Conservation (phyloP, 2,329 filamentous ascomycete genomes). For the Pestalotiopsis sp. region DNA sequence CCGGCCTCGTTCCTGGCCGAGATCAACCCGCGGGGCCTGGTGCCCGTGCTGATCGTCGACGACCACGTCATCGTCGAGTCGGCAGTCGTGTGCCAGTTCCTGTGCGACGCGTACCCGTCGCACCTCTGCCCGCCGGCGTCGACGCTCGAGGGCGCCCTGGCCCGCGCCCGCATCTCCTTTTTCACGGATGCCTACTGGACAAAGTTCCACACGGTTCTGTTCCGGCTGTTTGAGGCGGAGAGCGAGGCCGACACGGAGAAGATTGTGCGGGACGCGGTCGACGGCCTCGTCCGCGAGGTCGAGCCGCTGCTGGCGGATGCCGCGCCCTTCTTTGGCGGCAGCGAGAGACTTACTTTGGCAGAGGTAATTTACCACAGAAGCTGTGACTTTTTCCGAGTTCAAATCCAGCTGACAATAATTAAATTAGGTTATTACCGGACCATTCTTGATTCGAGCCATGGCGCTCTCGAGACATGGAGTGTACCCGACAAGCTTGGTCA, state of each 20-base stretch:
- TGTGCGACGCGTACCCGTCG: constrained; percentile 14
- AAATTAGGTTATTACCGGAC: constrained; percentile 14
- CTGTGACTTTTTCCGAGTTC: not conserved
- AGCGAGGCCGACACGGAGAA: constrained; percentile 11
- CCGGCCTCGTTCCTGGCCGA: constrained; percentile 14
- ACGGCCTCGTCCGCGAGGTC: constrained; percentile 13
- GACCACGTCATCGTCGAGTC: constrained; percentile 16
- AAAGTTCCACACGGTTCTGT: constrained; percentile 16
- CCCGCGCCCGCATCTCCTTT: constrained; percentile 15
- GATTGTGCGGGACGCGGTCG: constrained; percentile 12
- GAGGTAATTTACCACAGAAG: constrained; percentile 9
- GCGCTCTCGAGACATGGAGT: constrained; percentile 17
- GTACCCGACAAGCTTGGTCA: constrained; percentile 12
- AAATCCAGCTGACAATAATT: not conserved
- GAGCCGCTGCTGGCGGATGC: constrained; percentile 17
- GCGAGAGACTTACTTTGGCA: constrained; percentile 16
- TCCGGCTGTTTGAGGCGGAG: constrained; percentile 12
- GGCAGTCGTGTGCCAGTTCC: constrained; percentile 18
- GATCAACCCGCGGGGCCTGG: constrained; percentile 17
- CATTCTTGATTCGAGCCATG: constrained; percentile 16
- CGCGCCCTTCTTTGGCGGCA: constrained; percentile 16
- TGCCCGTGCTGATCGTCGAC: constrained; percentile 15
- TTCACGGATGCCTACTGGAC: constrained; percentile 19
- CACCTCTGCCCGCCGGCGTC: constrained; percentile 15
- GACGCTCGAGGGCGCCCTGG: constrained; percentile 15